Evolutionary conservation across 1,284 basidiomycete genomes (phyloP).

Genomic region (Singerocomus inundabilis): DNA sequence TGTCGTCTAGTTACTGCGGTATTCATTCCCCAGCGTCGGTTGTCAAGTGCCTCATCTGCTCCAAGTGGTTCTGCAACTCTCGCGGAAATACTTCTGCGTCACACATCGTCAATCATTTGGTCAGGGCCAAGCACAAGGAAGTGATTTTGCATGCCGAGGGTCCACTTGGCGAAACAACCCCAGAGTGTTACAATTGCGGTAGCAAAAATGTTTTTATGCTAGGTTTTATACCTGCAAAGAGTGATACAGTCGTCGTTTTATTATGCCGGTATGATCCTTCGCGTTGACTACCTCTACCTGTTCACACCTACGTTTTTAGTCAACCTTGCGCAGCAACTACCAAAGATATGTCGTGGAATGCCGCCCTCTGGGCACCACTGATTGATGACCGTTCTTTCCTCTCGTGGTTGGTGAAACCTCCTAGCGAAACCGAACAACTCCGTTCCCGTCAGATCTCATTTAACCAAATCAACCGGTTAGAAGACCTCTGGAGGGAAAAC

Average conservation of each 20-base stretch:
- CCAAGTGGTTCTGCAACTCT: conserved; percentile 99
- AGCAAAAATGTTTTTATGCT: conserved; percentile 99
- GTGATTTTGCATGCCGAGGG: conserved; percentile 95
- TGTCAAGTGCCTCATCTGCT: conserved; percentile 94
- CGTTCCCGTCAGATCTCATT: conserved; percentile 96
- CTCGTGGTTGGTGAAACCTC: conserved; percentile 98
- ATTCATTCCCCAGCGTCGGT: conserved; percentile 97
- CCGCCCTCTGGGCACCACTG: conserved; percentile 95
- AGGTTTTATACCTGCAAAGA: conserved; percentile 98
- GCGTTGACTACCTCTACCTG: background rate
- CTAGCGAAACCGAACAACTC: conserved; percentile 92
- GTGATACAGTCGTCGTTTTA: conserved; percentile 98
- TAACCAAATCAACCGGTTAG: conserved; percentile 94
- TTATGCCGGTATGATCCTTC: conserved; percentile 77
- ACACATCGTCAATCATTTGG: conserved; percentile 98
- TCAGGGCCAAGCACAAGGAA: conserved; percentile 99
- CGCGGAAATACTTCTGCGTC: conserved; percentile 96
- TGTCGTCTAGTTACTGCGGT: conserved; percentile 83
- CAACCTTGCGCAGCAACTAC: conserved; percentile 98
- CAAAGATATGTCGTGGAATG: conserved; percentile 99
- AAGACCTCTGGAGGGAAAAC: conserved; percentile 98
- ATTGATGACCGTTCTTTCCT: conserved; percentile 98
- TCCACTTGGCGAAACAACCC: conserved; percentile 94
- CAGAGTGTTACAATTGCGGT: conserved; percentile 99
- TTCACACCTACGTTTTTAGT: conserved; percentile 39